phyloP scores from a whole-genome alignment of 2,329 filamentous ascomycete species.

The Zymoseptoria ardabiliae region DNA sequence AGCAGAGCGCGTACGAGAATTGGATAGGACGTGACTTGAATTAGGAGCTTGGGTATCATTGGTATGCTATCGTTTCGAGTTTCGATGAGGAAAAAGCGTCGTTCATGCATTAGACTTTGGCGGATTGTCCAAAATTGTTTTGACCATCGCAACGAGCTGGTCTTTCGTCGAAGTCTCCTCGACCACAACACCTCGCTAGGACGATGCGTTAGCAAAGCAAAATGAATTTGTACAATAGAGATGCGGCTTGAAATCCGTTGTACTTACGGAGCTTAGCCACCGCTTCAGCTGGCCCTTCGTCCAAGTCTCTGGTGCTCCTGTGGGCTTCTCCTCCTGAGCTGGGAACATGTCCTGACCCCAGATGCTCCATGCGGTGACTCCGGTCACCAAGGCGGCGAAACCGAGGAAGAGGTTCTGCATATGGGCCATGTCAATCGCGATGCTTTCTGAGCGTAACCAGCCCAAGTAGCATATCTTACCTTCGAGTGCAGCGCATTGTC shows the following conservation, averaged over 20 bases:
- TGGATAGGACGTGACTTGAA: not conserved
- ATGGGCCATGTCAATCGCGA: not conserved
- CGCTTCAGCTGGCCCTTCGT: slow-evolving; percentile 68
- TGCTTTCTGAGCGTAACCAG: not conserved
- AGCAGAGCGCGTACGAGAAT: not conserved
- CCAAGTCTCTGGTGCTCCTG: slow-evolving; percentile 66
- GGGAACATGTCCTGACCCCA: slow-evolving; percentile 85
- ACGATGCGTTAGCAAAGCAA: not conserved
- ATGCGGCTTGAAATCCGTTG: slow-evolving; percentile 27
- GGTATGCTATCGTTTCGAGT: not conserved
- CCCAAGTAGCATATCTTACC: slow-evolving; percentile 22
- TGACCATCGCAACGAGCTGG: not conserved
- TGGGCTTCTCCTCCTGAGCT: slow-evolving; percentile 59
- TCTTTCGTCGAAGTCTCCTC: not conserved
- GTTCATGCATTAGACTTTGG: not conserved
- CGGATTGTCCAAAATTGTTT: not conserved
- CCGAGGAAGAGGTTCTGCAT: slow-evolving; percentile 44
- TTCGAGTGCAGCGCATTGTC: slow-evolving; percentile 41
- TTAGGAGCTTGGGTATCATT: not conserved
- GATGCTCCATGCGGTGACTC: slow-evolving; percentile 74
- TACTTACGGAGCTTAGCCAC: slow-evolving; percentile 69
- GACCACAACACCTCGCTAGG: not conserved
- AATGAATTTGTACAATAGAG: not conserved
- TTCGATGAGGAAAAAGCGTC: not conserved
- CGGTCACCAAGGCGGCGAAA: slow-evolving; percentile 75